These are phyloP conservation scores for Aspergillus steynii DNA, from an alignment of 495 filamentous ascomycete genomes.

Conservation along the genomic window DNA sequence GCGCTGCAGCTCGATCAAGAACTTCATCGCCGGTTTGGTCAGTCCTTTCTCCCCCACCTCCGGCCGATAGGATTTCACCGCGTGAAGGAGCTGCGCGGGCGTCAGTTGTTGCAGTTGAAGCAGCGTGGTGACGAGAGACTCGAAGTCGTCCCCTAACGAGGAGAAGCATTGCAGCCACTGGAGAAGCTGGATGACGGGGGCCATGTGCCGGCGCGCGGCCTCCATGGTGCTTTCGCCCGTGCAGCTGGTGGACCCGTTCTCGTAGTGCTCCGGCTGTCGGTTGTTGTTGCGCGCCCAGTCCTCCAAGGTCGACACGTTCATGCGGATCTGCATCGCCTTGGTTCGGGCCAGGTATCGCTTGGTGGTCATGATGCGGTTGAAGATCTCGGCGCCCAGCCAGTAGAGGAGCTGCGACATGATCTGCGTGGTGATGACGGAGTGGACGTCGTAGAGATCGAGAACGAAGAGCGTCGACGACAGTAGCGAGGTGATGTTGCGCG, in stretches of 20 bases:
- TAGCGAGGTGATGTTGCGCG: constrained; percentile 94
- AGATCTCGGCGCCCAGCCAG: constrained; percentile 95
- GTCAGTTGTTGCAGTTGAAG: constrained; percentile 83
- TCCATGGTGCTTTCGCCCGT: constrained; percentile 86
- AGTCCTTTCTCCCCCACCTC: constrained; percentile 95
- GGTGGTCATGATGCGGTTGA: constrained; percentile 97
- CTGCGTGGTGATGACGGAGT: constrained; percentile 93
- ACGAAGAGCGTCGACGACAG: constrained; percentile 97
- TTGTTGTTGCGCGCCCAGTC: constrained; percentile 96
- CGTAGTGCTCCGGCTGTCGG: constrained; percentile 91
- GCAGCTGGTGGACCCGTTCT: constrained; percentile 83
- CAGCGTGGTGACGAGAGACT: constrained; percentile 82
- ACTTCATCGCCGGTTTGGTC: constrained; percentile 82
- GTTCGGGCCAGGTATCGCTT: constrained; percentile 93
- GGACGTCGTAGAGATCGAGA: constrained; percentile 95
- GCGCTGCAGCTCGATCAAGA: constrained; percentile 76
- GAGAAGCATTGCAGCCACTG: constrained; percentile 99
- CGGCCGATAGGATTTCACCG: constrained; percentile 86
- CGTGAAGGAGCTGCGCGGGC: constrained; percentile 87
- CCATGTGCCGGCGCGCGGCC: constrained; percentile 77
- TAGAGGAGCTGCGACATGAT: constrained; percentile 92
- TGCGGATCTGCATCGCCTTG: constrained; percentile 99
- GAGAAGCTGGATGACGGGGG: constrained; percentile 88
- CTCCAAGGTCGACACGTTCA: constrained; percentile 94
- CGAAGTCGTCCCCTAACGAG: constrained; percentile 87